phyloP scores from a whole-genome alignment of 768 basidiomycete genomes.

The Agrocybe chaxingu region DNA sequence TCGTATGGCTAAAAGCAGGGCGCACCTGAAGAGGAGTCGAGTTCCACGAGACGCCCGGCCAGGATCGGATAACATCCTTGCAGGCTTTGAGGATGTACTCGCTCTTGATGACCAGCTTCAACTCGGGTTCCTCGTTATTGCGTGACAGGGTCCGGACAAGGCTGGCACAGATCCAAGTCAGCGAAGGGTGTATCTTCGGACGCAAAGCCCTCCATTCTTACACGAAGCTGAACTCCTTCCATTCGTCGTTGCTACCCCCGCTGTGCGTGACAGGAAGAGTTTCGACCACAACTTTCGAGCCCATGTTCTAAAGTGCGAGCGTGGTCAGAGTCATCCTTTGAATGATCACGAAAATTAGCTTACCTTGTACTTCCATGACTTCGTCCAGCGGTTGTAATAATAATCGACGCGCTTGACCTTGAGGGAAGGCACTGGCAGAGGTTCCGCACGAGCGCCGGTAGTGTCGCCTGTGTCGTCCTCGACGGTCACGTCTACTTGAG shows the following conservation, averaged over 20 bases:
- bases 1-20: background rate
- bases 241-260: slow-evolving; percentile 42
- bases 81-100: slow-evolving; percentile 54
- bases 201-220: slow-evolving; percentile 16
- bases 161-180: slow-evolving; percentile 21
- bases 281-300: slow-evolving; percentile 50
- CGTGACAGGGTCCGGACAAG: slow-evolving; percentile 48
- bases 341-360: background rate
- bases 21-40: slow-evolving; percentile 52
- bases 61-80: slow-evolving; percentile 53
- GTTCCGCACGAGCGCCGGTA: slow-evolving; percentile 32
- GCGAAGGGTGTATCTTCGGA: background rate
- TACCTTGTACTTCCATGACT: slow-evolving; percentile 55
- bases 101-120: slow-evolving; percentile 57
- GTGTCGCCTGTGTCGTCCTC: slow-evolving; percentile 33
- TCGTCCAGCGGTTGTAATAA: slow-evolving; percentile 56
- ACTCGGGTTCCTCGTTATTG: slow-evolving; percentile 36
- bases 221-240: slow-evolving; percentile 59
- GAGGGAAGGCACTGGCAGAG: slow-evolving; percentile 39
- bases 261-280: slow-evolving; percentile 34
- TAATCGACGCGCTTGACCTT: slow-evolving; percentile 62
- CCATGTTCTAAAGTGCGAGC: slow-evolving; percentile 40
- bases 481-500: slow-evolving; percentile 9
- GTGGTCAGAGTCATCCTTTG: background rate
- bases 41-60: slow-evolving; percentile 63